phyloP scores from a whole-genome alignment of 176 grass and related monocot genomes.

The Puya raimondii region DNA sequence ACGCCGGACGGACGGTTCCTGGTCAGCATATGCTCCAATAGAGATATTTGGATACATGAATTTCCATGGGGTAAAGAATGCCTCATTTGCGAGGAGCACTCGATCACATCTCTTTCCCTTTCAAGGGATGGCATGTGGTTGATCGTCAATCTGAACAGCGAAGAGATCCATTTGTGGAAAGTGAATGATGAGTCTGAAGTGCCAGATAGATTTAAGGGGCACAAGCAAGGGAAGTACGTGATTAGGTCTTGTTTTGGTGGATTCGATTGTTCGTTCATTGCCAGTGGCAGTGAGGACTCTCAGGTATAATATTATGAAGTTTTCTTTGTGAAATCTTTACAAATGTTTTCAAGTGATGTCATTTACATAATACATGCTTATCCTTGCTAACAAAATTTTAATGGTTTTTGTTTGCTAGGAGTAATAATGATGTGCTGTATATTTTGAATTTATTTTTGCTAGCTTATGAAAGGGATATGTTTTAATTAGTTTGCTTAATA shows the following conservation, averaged over 20 bases:
- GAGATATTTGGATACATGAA: slow-evolving; percentile 68
- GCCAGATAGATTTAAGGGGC: slow-evolving; percentile 67
- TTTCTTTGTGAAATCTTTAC: background rate
- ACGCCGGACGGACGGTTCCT: slow-evolving; percentile 65
- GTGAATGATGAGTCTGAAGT: slow-evolving; percentile 31
- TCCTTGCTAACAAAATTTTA: too few relatives aligned
- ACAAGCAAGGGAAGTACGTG: slow-evolving; percentile 73
- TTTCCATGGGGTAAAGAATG: slow-evolving; percentile 61
- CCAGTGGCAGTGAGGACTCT: slow-evolving; percentile 94
- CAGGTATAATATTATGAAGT: slow-evolving; percentile 48
- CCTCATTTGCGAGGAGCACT: slow-evolving; percentile 55
- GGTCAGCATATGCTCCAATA: slow-evolving; percentile 54
- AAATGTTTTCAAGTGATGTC: slow-evolving; percentile 1
- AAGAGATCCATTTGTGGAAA: slow-evolving; percentile 94
- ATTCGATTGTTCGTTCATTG: slow-evolving; percentile 61
- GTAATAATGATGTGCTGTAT: too few relatives aligned
- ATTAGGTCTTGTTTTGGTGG: slow-evolving; percentile 98
- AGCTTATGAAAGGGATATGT: too few relatives aligned
- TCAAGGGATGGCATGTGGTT: slow-evolving; percentile 71
- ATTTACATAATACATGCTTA: background rate
- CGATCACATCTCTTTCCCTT: slow-evolving; percentile 67
- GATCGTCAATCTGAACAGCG: slow-evolving; percentile 84
- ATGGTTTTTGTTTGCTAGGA: too few relatives aligned
- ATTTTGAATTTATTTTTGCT: too few relatives aligned
- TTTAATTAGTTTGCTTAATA: too few relatives aligned